These are phyloP conservation scores for Phytophthora pluvialis DNA, from an alignment of 352 stramenopile genomes.

Conservation along the genomic window DNA sequence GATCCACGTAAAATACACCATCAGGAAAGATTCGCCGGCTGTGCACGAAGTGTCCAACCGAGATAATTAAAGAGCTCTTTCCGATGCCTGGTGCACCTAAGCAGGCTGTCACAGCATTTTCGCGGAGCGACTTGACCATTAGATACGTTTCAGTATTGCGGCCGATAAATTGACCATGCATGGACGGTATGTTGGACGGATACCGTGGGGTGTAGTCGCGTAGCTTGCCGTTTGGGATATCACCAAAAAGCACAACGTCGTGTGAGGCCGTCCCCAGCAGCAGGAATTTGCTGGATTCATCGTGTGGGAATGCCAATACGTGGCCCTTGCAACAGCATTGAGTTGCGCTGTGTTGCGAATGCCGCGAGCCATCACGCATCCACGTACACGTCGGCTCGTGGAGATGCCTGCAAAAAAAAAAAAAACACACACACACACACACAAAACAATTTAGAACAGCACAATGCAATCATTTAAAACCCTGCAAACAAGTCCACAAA, in stretches of 20 bases:
- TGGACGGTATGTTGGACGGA: slow-evolving; percentile 78
- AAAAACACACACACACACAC: neutral
- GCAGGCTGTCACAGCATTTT: slow-evolving; percentile 80
- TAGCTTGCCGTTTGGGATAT: slow-evolving; percentile 64
- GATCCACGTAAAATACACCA: slow-evolving; percentile 84
- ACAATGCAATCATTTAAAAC: neutral
- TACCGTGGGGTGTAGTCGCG: slow-evolving; percentile 73
- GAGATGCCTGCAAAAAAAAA: slow-evolving; percentile 52
- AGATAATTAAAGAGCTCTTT: slow-evolving; percentile 86
- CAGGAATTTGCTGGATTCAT: slow-evolving; percentile 87
- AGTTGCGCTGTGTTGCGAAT: slow-evolving; percentile 71
- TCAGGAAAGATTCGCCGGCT: slow-evolving; percentile 81
- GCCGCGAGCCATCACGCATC: slow-evolving; percentile 64
- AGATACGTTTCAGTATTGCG: slow-evolving; percentile 82
- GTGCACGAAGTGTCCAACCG: slow-evolving; percentile 80
- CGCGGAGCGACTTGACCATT: slow-evolving; percentile 74
- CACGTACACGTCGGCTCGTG: slow-evolving; percentile 76
- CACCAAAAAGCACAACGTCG: slow-evolving; percentile 75
- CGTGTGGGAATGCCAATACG: slow-evolving; percentile 69
- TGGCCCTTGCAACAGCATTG: slow-evolving; percentile 82
- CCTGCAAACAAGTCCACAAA: neutral
- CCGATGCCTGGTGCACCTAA: slow-evolving; percentile 78
- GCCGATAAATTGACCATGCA: slow-evolving; percentile 87
- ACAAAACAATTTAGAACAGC: neutral
- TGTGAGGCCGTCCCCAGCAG: slow-evolving; percentile 60